Conservation (phyloP, 345 rosid genomes). For the Aurinia saxatilis region DNA sequence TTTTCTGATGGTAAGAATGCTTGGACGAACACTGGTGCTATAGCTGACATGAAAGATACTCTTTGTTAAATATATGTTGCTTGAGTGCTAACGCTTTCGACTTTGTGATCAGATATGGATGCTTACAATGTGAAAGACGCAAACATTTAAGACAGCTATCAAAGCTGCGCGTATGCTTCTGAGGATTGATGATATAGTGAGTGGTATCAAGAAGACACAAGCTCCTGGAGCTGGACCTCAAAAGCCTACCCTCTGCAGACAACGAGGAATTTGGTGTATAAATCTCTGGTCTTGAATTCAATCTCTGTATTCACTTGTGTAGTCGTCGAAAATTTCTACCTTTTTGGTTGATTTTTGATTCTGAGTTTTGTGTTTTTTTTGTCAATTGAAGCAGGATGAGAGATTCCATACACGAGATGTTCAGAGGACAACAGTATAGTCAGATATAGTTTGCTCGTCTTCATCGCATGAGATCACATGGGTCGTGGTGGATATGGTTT, state of each 20-base stretch:
- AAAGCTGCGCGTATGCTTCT: constrained; percentile 94
- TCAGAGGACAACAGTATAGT: too few relatives aligned
- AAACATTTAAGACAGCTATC: constrained; percentile 94
- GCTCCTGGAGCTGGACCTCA: constrained; percentile 69
- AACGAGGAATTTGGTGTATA: too few relatives aligned
- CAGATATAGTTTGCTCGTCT: too few relatives aligned
- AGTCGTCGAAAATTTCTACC: too few relatives aligned
- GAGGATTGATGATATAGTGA: constrained; percentile 91
- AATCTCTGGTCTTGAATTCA: too few relatives aligned
- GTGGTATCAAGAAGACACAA: constrained; percentile 93
- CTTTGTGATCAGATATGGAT: constrained; percentile 67
- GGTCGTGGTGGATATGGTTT: too few relatives aligned
- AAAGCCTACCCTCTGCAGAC: constrained; percentile 74
- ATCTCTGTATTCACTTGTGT: too few relatives aligned
- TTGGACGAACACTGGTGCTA: constrained; percentile 82
- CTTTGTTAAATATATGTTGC: background rate
- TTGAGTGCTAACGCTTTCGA: background rate
- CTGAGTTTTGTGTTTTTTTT: too few relatives aligned
- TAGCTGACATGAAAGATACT: constrained; percentile 78
- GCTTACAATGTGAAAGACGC: constrained; percentile 92
- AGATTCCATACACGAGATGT: too few relatives aligned
- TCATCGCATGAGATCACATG: too few relatives aligned
- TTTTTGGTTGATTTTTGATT: too few relatives aligned
- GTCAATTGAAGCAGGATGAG: too few relatives aligned
- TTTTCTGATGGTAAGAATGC: constrained; percentile 97